Conservation (phyloP, 2,329 filamentous ascomycete genomes). For the Parascedosporium putredinis region DNA sequence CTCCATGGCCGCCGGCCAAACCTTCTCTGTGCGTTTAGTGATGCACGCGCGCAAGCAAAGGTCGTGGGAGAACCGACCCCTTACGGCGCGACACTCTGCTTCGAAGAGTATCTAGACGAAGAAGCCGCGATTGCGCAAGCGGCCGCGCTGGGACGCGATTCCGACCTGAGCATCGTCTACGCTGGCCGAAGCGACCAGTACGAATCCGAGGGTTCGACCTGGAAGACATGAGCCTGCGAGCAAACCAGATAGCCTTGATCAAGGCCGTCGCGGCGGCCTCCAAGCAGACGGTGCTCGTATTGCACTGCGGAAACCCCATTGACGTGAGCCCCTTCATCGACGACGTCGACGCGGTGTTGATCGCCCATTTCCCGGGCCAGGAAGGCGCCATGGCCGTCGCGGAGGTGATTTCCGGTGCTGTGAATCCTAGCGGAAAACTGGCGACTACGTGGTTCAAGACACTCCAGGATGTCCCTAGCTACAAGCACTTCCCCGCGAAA, state of each 20-base stretch:
- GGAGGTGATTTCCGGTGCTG: constrained; percentile 10
- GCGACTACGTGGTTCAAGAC: constrained; percentile 12
- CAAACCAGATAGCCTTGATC: constrained; percentile 7
- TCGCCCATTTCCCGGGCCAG: constrained; percentile 10
- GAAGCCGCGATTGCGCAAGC: not conserved
- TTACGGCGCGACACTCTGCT: not conserved
- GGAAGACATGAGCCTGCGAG: constrained; percentile 10
- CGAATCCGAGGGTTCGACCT: constrained; percentile 13
- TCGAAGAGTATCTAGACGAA: not conserved
- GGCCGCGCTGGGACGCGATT: not conserved
- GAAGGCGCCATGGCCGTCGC: constrained; percentile 4
- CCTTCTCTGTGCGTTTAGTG: not conserved
- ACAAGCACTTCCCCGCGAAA: constrained; percentile 9
- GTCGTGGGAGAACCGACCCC: not conserved
- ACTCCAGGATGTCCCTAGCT: constrained; percentile 11
- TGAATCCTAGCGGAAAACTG: constrained; percentile 11
- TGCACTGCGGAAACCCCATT: constrained; percentile 5
- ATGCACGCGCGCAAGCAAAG: not conserved
- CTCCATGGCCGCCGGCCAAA: constrained; percentile 9
- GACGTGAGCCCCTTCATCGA: constrained; percentile 11
- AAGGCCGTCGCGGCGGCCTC: constrained; percentile 11
- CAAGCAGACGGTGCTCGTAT: constrained; percentile 5
- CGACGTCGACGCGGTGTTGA: constrained; percentile 10
- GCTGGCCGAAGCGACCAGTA: constrained; percentile 12
- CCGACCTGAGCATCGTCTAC: constrained; percentile 1